Evolutionary conservation across 805 yeast genomes (phyloP).

Genomic region (Suhomyces emberorum): DNA sequence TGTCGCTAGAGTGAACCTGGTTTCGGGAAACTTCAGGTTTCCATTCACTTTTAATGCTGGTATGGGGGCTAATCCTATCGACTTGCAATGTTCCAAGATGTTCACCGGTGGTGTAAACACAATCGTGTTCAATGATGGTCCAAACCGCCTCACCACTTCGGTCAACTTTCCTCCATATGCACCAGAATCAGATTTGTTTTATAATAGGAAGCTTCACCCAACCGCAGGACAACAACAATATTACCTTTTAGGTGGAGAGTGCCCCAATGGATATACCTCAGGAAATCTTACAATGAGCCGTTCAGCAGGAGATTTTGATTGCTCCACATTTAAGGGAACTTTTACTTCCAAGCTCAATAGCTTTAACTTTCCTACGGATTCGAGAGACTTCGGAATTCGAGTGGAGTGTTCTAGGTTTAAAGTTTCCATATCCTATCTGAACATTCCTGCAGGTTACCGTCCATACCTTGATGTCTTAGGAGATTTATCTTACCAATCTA

Average conservation of each 20-base stretch:
- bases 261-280: slow-evolving; percentile 20
- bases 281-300: too few species aligned
- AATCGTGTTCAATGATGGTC: slow-evolving; percentile 14
- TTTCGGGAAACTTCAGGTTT: slow-evolving; percentile 11
- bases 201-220: slow-evolving; percentile 10
- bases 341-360: slow-evolving; percentile 17
- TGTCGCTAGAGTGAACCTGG: slow-evolving; percentile 3
- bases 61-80: slow-evolving; percentile 5
- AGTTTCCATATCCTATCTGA: slow-evolving; percentile 12
- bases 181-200: neutral
- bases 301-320: slow-evolving; percentile 18
- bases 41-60: slow-evolving; percentile 21
- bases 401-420: too few species aligned
- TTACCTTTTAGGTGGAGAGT: slow-evolving; percentile 12
- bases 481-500: too few species aligned
- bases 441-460: slow-evolving; percentile 27
- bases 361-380: neutral
- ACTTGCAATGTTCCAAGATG: slow-evolving; percentile 16
- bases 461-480: slow-evolving; percentile 10
- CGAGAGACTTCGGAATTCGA: neutral
- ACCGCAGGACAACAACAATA: slow-evolving; percentile 6
- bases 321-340: slow-evolving; percentile 13
- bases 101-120: slow-evolving; percentile 20
- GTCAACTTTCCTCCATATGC: slow-evolving; percentile 1
- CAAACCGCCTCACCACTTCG: slow-evolving; percentile 6